Base-by-base conservation (phyloP, 2,329 filamentous ascomycete species). In the Orbilia javanica region DNA sequence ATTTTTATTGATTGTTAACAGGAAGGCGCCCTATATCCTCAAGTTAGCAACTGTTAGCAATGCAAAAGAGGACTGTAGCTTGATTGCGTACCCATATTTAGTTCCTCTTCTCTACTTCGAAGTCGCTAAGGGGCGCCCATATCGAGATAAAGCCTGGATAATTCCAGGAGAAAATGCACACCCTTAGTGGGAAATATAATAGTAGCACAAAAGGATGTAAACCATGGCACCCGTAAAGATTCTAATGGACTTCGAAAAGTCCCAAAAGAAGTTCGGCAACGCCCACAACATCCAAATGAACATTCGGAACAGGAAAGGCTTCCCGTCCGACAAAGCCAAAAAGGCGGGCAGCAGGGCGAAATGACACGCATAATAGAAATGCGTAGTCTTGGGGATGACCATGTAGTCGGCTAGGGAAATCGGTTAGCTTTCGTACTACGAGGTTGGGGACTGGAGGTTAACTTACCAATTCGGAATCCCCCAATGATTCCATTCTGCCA, bases 241-340 rank as follows among this genome's bases (percentile, higher is more conserved):
- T 20, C 34, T 60, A 8, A 60, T 60, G 3, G 11, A 42, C 18
- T 6, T 25, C 11, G 31, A 7, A 10, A 39, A 60, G 15, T 42
- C 55, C 55, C 55, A 60, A 3, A 60, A 27, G 20, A 60, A 60
- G 42, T 60, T 60, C 20, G 55, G 55, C 4, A 60, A 20, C 1
- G 55, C 55, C 55, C 55, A 60, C 5, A 60, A 8, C 55, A 25
- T 42, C 55, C 55, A 60, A 15, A 60, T 60, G 11, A 31, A 39
- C 55, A 60, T 60, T 42, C 55, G 42, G 4, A 42, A 4, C 55
- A 31, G 42, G 18, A 60, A n/a, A n/a, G 55, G 55, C n/a, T 60
- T 60, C 20, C 55, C 34, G 10, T 60, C 55, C 4, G 55, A 60
- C 20, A 22, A 18, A 3, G 55, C 18, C 1, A 60, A 22, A 11